Percentiles rank a stretch among this genome's conserved stretches.
These are phyloP conservation scores for Penicillium steckii DNA, from an alignment of 495 filamentous ascomycete species.

Conservation along the genomic window DNA sequence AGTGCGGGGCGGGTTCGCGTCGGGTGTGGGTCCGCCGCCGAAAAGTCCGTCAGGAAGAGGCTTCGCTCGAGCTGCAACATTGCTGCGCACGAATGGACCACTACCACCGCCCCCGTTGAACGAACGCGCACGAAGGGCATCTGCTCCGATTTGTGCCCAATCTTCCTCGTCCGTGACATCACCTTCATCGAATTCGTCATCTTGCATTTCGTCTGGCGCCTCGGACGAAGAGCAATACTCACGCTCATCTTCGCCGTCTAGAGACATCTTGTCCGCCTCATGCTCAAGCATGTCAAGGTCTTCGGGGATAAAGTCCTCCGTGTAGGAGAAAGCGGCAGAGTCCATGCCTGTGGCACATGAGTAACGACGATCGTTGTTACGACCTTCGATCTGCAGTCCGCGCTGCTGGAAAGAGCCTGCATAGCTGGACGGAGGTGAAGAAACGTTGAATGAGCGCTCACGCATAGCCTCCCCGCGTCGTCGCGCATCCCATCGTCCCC, in stretches of 20 bases:
- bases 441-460: conserved; percentile 35
- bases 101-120: conserved; percentile 43
- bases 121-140: conserved; percentile 73
- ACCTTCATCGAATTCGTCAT: conserved; percentile 67
- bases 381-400: conserved; percentile 63
- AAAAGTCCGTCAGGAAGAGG: conserved; percentile 43
- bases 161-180: conserved; percentile 97
- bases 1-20: conserved; percentile 38
- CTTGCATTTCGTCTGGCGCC: conserved; percentile 61
- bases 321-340: conserved; percentile 73
- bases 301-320: conserved; percentile 52
- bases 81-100: conserved; percentile 30
- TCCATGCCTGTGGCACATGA: conserved; percentile 62
- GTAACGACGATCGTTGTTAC: conserved; percentile 43
- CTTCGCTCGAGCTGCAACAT: conserved; percentile 25
- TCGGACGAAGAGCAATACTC: conserved; percentile 72
- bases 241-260: conserved; percentile 64
- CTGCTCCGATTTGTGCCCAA: conserved; percentile 88
- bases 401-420: conserved; percentile 50
- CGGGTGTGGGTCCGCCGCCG: conserved; percentile 26
- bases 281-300: conserved; percentile 73
- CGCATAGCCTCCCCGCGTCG: conserved; percentile 63
- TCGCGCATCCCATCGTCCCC: conserved; percentile 93
- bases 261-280: conserved; percentile 95
- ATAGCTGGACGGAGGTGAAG: conserved; percentile 48